These are phyloP conservation scores for Gossypium rotundifolium DNA, from an alignment of 345 rosid genomes.

Conservation along the genomic window DNA sequence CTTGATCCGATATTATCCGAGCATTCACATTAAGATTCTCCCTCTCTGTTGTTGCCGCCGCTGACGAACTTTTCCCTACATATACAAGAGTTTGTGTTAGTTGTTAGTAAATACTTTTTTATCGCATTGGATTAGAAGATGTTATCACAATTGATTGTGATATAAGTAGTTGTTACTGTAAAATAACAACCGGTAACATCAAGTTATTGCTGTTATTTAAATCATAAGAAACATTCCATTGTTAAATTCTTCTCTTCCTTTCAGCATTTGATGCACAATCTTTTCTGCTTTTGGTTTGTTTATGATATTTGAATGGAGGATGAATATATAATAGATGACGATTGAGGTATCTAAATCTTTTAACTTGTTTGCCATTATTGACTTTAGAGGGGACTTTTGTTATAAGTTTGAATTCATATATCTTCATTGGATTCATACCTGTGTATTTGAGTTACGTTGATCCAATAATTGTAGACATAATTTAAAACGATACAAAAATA, in stretches of 20 bases:
- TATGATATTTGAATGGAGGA: neutral
- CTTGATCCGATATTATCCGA: neutral
- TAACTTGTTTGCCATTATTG: neutral
- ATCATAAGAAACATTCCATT: neutral
- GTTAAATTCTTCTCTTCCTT: neutral
- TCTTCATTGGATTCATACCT: no score
- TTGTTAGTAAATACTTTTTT: no score
- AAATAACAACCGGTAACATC: no score
- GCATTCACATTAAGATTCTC: conserved; percentile 13
- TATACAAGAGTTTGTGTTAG: neutral
- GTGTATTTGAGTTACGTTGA: neutral
- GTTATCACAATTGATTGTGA: no score
- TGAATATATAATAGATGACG: neutral
- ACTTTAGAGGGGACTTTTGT: neutral
- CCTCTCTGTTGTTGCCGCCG: conserved; percentile 13
- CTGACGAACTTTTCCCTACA: conserved; percentile 18
- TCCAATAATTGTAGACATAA: no score
- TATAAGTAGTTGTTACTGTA: no score
- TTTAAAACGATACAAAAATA: no score
- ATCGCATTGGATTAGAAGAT: no score
- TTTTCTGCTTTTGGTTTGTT: neutral
- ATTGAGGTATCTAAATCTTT: neutral
- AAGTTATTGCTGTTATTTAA: neutral
- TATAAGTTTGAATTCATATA: no score
- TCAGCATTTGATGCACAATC: no score